These are phyloP conservation scores for Zoysia matrella DNA, from an alignment of 202 grass and related monocot genomes.

Conservation along the genomic window DNA sequence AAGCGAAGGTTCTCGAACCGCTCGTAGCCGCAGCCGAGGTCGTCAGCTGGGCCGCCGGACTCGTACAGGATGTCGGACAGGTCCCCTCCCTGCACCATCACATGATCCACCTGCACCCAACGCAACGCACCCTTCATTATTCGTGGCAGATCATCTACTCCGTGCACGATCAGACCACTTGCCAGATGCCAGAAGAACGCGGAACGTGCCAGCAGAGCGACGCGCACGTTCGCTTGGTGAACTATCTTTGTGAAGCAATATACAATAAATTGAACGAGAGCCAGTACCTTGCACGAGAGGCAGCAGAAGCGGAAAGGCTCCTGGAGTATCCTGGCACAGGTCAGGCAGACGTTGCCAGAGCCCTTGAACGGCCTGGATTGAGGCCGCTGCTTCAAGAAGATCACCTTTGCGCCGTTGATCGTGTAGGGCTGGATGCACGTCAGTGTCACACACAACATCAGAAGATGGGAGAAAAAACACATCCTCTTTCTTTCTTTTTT, in stretches of 20 bases:
- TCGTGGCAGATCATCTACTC: neutral
- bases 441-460: too few relatives aligned
- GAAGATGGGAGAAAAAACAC: too few relatives aligned
- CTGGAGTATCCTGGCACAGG: too few relatives aligned
- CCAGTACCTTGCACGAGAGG: constrained; percentile 91
- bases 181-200: neutral
- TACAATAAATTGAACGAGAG: too few relatives aligned
- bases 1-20: constrained; percentile 88
- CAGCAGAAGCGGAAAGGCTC: constrained; percentile 9
- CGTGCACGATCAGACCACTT: too few relatives aligned
- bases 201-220: neutral
- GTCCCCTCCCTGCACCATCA: too few relatives aligned
- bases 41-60: constrained; percentile 49
- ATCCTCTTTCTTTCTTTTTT: too few relatives aligned
- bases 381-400: too few relatives aligned
- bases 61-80: constrained; percentile 52
- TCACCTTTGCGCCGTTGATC: neutral
- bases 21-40: constrained; percentile 60
- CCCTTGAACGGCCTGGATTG: too few relatives aligned
- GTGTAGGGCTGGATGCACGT: too few relatives aligned
- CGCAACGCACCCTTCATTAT: neutral
- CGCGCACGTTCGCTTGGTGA: neutral
- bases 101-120: constrained; percentile 75
- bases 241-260: neutral
- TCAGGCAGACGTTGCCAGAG: too few relatives aligned